These are phyloP conservation scores for Ustilaginoidea virens DNA, from an alignment of 2,329 filamentous ascomycete species.

Conservation along the genomic window DNA sequence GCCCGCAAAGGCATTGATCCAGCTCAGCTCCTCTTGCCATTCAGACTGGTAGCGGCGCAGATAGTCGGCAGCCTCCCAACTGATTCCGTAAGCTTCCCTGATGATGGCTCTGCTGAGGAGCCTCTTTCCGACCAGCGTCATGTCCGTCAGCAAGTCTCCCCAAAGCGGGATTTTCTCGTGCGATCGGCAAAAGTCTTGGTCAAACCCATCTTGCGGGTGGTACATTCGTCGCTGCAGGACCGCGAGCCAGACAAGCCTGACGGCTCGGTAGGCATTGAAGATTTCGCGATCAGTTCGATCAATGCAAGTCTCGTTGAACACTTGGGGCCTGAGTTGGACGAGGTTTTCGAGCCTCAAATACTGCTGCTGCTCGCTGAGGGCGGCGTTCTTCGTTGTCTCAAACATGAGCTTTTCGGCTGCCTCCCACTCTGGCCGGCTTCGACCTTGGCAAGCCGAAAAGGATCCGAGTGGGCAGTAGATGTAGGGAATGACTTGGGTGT, in stretches of 20 bases:
- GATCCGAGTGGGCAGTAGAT: neutral
- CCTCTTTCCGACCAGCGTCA: neutral
- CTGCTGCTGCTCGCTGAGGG: neutral
- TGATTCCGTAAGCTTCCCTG: constrained; percentile 5
- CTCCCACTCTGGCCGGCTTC: neutral
- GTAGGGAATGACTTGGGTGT: neutral
- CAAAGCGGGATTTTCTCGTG: neutral
- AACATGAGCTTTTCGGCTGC: neutral
- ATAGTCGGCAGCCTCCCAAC: constrained; percentile 1
- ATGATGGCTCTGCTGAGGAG: neutral
- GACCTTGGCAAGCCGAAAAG: neutral
- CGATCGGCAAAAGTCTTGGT: neutral
- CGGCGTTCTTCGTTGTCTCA: neutral
- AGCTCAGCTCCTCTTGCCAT: constrained; percentile 6
- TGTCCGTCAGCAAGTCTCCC: constrained; percentile 3
- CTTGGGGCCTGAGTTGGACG: neutral
- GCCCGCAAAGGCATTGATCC: constrained; percentile 9
- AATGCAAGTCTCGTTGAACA: neutral
- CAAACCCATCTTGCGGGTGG: neutral
- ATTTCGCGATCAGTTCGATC: neutral
- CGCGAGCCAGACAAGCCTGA: neutral
- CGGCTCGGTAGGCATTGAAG: constrained; percentile 1
- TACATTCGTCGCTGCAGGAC: neutral
- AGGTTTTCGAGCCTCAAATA: neutral
- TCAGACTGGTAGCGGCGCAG: constrained; percentile 1